Percentiles rank a stretch among this genome's conserved stretches.
These are phyloP conservation scores for Parafenestella ontariensis DNA, from an alignment of 2,329 filamentous ascomycete genomes.

Conservation along the genomic window DNA sequence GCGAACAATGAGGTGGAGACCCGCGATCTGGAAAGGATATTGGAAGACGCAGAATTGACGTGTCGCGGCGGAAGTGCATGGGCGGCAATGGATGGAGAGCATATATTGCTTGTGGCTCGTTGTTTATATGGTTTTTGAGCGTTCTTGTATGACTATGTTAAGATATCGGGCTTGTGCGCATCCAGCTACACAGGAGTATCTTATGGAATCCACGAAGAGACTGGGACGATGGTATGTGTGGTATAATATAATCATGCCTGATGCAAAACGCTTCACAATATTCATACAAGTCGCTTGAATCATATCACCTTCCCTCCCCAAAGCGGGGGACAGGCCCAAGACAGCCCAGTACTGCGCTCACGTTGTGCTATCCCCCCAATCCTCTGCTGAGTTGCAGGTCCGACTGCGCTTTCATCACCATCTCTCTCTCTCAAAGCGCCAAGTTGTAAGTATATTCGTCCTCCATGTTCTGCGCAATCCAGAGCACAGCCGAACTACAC, in stretches of 20 bases:
- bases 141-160: conserved; percentile 34
- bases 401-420: not conserved
- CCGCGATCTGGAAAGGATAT: not conserved
- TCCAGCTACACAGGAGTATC: not conserved
- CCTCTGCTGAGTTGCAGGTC: not conserved
- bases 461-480: conserved; percentile 76
- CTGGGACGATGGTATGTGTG: not conserved
- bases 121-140: conserved; percentile 28
- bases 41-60: not conserved
- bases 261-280: conserved; percentile 10
- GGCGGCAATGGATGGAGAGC: not conserved
- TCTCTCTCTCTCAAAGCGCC: conserved; percentile 57
- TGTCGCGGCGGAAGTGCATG: not conserved
- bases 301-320: not conserved
- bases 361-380: not conserved
- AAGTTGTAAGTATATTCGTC: conserved; percentile 76
- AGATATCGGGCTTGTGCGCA: not conserved
- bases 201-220: not conserved
- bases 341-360: not conserved
- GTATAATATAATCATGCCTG: not conserved
- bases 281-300: conserved; percentile 14
- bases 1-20: conserved; percentile 18
- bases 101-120: not conserved
- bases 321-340: not conserved
- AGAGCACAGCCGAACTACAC: conserved; percentile 67